phyloP scores from a whole-genome alignment of 176 grass and related monocot genomes.

The Lolium rigidum region DNA sequence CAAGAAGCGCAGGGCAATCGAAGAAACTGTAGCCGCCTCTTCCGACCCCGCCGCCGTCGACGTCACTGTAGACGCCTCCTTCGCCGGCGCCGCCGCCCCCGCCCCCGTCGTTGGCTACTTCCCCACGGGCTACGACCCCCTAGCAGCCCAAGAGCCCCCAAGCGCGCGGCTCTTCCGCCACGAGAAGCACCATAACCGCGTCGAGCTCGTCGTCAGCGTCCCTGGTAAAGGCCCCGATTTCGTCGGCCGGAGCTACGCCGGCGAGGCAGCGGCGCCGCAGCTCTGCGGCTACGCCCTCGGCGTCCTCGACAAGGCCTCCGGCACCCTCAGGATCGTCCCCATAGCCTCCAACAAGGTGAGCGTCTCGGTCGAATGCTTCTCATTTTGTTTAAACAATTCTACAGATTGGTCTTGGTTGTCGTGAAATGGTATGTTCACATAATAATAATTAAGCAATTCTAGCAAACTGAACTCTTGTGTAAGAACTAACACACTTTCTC shows the following conservation, averaged over 20 bases:
- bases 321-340: slow-evolving; percentile 79
- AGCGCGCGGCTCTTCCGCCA: slow-evolving; percentile 53
- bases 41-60: not conserved
- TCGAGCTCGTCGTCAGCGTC: slow-evolving; percentile 70
- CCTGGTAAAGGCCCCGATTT: slow-evolving; percentile 58
- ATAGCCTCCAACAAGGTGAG: slow-evolving; percentile 76
- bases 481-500: not conserved
- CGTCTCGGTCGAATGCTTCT: not conserved
- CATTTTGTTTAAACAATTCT: not conserved
- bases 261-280: slow-evolving; percentile 70
- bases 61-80: slow-evolving; percentile 31
- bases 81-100: slow-evolving; percentile 35
- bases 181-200: slow-evolving; percentile 44
- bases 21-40: slow-evolving; percentile 40
- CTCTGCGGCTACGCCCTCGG: slow-evolving; percentile 78
- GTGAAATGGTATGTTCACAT: not conserved
- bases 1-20: slow-evolving; percentile 50
- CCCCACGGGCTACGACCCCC: slow-evolving; percentile 76
- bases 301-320: slow-evolving; percentile 77
- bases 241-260: slow-evolving; percentile 74
- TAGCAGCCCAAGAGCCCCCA: not conserved
- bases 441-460: not conserved
- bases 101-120: slow-evolving; percentile 83
- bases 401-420: not conserved
- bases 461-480: not conserved